phyloP scores from a whole-genome alignment of 345 rosid species.

The Hypericum androsaemum region DNA sequence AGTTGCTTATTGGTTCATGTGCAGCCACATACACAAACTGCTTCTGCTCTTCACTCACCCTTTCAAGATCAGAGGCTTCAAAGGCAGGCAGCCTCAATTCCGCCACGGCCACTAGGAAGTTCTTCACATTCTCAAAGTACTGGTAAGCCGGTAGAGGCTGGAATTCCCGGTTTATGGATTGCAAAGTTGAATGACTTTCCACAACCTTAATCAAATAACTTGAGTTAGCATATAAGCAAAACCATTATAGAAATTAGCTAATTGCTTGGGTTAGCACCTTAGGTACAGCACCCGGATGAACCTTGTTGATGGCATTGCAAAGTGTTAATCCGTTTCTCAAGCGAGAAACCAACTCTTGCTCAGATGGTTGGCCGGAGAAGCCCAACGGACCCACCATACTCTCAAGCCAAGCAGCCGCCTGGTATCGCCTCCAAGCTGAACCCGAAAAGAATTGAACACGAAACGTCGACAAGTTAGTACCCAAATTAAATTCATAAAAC shows the following conservation, averaged over 20 bases:
- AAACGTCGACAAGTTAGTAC: neutral
- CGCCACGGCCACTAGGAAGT: constrained; percentile 71
- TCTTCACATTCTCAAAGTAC: constrained; percentile 83
- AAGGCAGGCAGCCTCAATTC: constrained; percentile 75
- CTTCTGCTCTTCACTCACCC: constrained; percentile 29
- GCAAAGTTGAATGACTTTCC: constrained; percentile 44
- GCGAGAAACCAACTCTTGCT: constrained; percentile 78
- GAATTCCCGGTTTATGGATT: constrained; percentile 38
- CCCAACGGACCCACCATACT: constrained; percentile 58
- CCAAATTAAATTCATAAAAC: neutral
- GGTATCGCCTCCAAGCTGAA: constrained; percentile 65
- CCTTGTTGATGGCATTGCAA: constrained; percentile 75
- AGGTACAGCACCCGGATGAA: constrained; percentile 71
- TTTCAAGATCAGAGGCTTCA: constrained; percentile 93
- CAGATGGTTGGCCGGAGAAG: constrained; percentile 51
- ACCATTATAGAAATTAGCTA: neutral
- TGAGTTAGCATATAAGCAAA: neutral
- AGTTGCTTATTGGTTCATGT: neutral
- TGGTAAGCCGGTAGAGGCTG: constrained; percentile 78
- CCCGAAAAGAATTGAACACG: neutral
- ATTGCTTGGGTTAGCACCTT: constrained; percentile 36
- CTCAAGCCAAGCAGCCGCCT: constrained; percentile 71
- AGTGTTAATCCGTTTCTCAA: constrained; percentile 77
- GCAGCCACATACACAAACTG: neutral
- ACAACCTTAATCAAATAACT: constrained; percentile 47